These are phyloP conservation scores for Solanum chiquidenum DNA, from an alignment of 257 asterid species.

Conservation along the genomic window DNA sequence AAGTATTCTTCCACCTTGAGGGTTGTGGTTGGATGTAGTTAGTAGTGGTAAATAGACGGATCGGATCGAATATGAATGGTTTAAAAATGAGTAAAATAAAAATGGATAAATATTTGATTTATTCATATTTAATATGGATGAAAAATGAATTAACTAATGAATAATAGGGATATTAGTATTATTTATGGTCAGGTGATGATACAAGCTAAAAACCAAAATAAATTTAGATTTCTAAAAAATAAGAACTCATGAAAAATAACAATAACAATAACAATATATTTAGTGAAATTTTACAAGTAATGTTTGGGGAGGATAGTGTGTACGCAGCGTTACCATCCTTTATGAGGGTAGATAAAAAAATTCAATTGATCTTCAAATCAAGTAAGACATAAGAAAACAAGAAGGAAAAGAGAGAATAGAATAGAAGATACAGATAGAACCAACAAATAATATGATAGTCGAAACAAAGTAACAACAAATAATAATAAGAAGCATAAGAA, in stretches of 20 bases:
- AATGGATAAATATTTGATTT: too few species aligned
- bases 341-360: too few species aligned
- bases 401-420: background rate
- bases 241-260: background rate
- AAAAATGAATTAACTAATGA: background rate
- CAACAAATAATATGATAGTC: too few species aligned
- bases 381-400: background rate
- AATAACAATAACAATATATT: too few species aligned
- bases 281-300: too few species aligned
- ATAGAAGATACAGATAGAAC: too few species aligned
- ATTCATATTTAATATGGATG: too few species aligned
- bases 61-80: background rate
- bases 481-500: background rate
- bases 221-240: too few species aligned
- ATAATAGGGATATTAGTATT: background rate
- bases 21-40: background rate
- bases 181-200: background rate
- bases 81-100: too few species aligned
- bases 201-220: background rate
- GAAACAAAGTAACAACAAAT: too few species aligned
- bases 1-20: background rate
- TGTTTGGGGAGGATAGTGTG: fast-evolving
- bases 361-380: background rate
- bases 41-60: too few species aligned
- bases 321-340: background rate